Evolutionary conservation across 2,329 filamentous ascomycete genomes (phyloP).

Genomic region (Stachybotrys chartarum): DNA sequence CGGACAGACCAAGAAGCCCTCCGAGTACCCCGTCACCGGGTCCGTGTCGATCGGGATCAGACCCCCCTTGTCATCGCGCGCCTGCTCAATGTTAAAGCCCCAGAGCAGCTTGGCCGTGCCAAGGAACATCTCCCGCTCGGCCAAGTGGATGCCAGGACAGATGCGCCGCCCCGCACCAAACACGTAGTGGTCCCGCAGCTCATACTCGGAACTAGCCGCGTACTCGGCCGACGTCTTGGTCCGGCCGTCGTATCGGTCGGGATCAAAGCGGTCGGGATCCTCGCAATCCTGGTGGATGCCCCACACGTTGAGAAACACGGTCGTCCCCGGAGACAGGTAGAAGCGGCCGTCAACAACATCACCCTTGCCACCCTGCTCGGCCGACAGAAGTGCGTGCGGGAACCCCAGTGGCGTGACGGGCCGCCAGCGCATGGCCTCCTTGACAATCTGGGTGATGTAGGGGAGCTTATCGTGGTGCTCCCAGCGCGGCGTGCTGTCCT

Average conservation of each 20-base stretch:
- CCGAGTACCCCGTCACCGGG: too few species aligned
- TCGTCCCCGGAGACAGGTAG: conserved; percentile 29
- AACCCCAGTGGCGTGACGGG: conserved; percentile 26
- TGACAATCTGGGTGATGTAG: conserved; percentile 31
- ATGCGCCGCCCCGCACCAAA: conserved; percentile 50
- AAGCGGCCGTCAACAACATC: conserved; percentile 30
- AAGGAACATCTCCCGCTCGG: conserved; percentile 40
- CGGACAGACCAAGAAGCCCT: too few species aligned
- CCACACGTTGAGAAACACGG: conserved; percentile 26
- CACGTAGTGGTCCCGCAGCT: conserved; percentile 43
- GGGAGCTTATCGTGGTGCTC: conserved; percentile 29
- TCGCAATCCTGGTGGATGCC: conserved; percentile 16
- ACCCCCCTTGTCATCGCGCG: too few species aligned
- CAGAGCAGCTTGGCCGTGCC: conserved; percentile 39
- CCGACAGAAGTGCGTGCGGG: too few species aligned
- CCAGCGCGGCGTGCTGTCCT: conserved; percentile 26
- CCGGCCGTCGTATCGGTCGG: conserved; percentile 29
- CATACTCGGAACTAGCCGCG: conserved; percentile 18
- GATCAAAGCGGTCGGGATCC: conserved; percentile 27
- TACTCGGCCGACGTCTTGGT: conserved; percentile 18
- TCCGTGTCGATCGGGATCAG: too few species aligned
- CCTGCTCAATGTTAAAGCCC: conserved; percentile 31
- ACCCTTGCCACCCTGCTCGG: conserved; percentile 27
- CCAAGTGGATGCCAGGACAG: conserved; percentile 51
- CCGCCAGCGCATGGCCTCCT: conserved; percentile 35